These are phyloP conservation scores for Heritiera littoralis DNA, from an alignment of 345 rosid species.

Conservation along the genomic window DNA sequence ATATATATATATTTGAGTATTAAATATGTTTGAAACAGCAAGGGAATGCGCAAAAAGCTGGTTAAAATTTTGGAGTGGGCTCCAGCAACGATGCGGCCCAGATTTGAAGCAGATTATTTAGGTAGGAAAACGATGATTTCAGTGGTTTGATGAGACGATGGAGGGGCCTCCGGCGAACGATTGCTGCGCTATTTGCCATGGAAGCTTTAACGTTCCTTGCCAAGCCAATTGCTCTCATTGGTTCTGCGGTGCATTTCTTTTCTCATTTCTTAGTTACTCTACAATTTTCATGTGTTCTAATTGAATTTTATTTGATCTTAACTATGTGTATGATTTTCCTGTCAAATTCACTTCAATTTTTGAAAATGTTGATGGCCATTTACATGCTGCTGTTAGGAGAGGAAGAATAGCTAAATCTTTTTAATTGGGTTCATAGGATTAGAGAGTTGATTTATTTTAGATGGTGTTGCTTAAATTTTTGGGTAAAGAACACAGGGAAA, in stretches of 20 bases:
- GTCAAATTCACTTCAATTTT: not conserved
- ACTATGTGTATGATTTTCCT: not conserved
- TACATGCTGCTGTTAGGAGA: not conserved
- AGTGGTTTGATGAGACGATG: constrained; percentile 33
- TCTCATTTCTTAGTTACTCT: not conserved
- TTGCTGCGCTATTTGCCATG: constrained; percentile 78
- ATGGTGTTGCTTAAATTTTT: not conserved
- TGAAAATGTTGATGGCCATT: not conserved
- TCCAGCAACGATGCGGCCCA: not conserved
- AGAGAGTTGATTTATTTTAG: not conserved
- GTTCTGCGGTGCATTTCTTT: constrained; percentile 70
- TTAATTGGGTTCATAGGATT: not conserved
- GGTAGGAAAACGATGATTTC: not conserved
- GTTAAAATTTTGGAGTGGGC: not conserved
- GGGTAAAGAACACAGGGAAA: not conserved
- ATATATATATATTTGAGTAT: no score
- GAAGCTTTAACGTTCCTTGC: constrained; percentile 64
- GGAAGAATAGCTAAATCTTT: not conserved
- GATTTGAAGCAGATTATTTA: not conserved
- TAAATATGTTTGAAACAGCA: not conserved
- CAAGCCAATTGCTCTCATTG: constrained; percentile 98
- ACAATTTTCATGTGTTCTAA: not conserved
- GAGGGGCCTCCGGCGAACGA: constrained; percentile 72
- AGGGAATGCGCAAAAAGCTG: not conserved
- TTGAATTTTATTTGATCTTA: not conserved